phyloP scores from a whole-genome alignment of 2,329 filamentous ascomycete species.

The Scortechinia acanthostroma region DNA sequence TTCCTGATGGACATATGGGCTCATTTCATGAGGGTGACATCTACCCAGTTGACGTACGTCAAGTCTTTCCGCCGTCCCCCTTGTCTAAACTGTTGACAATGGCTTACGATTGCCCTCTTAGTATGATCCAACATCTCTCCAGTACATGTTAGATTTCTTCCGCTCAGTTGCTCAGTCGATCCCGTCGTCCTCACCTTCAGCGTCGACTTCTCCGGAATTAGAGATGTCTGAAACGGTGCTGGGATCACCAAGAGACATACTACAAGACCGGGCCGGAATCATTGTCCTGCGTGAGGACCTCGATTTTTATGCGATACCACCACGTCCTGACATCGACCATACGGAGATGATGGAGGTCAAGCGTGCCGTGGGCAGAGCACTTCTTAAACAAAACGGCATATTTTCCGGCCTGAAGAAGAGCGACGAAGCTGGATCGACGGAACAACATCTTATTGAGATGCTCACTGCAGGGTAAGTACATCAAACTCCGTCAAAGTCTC shows the following conservation, averaged over 20 bases:
- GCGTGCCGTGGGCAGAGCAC: constrained; percentile 77
- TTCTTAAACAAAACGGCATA: constrained; percentile 85
- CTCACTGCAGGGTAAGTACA: constrained; percentile 80
- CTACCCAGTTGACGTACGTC: constrained; percentile 90
- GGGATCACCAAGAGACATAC: constrained; percentile 49
- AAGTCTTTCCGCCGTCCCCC: too few relatives aligned
- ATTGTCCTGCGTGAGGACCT: constrained; percentile 94
- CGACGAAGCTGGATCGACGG: constrained; percentile 90
- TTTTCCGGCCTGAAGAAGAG: constrained; percentile 93
- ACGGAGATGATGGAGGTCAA: constrained; percentile 94
- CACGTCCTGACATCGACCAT: constrained; percentile 74
- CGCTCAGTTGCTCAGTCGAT: constrained; percentile 94
- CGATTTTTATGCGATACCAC: constrained; percentile 95
- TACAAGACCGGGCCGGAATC: constrained; percentile 83
- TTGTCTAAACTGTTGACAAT: background rate
- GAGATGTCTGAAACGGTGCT: constrained; percentile 67
- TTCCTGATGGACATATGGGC: constrained; percentile 92
- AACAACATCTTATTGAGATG: constrained; percentile 99
- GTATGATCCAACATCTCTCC: constrained; percentile 93
- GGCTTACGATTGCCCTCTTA: constrained; percentile 32
- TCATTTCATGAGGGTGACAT: constrained; percentile 87
- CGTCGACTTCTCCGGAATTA: constrained; percentile 53
- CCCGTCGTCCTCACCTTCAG: constrained; percentile 61
- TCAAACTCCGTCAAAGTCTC: background rate
- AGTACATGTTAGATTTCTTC: constrained; percentile 99